Evolutionary conservation across 257 asterid species (phyloP).

Genomic region (Haberlea rhodopensis): DNA sequence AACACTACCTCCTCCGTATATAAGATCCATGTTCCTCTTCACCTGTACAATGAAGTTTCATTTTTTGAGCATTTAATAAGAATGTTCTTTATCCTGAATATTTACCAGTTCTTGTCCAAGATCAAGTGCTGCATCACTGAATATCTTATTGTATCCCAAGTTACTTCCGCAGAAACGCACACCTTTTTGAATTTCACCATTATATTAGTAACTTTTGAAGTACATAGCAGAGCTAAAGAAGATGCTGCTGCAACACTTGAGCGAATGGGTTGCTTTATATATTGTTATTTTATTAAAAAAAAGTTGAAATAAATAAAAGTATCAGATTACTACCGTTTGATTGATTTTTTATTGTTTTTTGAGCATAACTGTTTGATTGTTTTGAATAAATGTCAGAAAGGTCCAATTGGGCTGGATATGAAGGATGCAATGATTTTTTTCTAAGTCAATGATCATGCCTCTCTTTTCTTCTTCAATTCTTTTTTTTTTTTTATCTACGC

Average conservation of each 20-base stretch:
- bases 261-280: slow-evolving; percentile 22
- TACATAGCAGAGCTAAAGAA: slow-evolving; percentile 16
- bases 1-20: slow-evolving; percentile 69
- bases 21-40: slow-evolving; percentile 50
- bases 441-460: no score
- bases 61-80: slow-evolving; percentile 5
- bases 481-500: no score
- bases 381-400: no score
- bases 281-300: no score
- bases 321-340: no score
- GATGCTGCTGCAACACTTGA: slow-evolving; percentile 15
- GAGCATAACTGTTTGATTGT: no score
- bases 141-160: slow-evolving; percentile 49
- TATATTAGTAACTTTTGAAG: background rate
- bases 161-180: slow-evolving; percentile 70
- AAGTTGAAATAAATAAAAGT: no score
- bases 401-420: no score
- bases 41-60: slow-evolving; percentile 41
- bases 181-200: slow-evolving; percentile 57
- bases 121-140: slow-evolving; percentile 67
- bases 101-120: slow-evolving; percentile 59
- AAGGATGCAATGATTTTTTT: no score
- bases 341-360: no score
- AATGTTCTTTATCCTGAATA: no score
- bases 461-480: no score